Evolutionary conservation across 371 early-diverging fungal species (phyloP).

Genomic region (Mortierella sp.): DNA sequence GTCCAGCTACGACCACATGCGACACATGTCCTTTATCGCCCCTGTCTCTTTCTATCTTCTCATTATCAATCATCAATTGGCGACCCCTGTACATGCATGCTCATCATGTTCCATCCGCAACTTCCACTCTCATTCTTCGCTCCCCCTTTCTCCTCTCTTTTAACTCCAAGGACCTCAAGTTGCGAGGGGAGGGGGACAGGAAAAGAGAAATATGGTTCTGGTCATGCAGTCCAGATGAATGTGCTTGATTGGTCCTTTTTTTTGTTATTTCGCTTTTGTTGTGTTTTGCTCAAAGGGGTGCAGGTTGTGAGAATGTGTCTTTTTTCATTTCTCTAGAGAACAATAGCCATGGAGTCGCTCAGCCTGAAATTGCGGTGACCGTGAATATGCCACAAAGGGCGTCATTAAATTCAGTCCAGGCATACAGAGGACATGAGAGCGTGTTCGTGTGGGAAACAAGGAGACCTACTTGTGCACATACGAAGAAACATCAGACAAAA

Average conservation of each 20-base stretch:
- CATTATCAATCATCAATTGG: not conserved
- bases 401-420: too few species aligned
- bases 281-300: not conserved
- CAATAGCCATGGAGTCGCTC: not conserved
- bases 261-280: not conserved
- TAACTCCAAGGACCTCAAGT: not conserved
- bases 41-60: not conserved
- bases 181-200: not conserved
- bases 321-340: not conserved
- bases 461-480: too few species aligned
- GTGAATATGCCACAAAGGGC: too few species aligned
- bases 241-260: constrained; percentile 5
- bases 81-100: not conserved
- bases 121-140: not conserved
- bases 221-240: constrained; percentile 8
- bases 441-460: too few species aligned
- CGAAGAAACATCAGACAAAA: not conserved
- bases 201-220: not conserved
- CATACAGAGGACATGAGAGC: too few species aligned
- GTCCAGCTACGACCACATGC: not conserved
- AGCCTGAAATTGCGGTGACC: too few species aligned
- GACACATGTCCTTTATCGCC: not conserved
- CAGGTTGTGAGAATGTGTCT: not conserved
- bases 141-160: not conserved
- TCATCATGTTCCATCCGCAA: not conserved